phyloP scores from a whole-genome alignment of 2,329 filamentous ascomycete genomes.

The Xylariaceae sp. region DNA sequence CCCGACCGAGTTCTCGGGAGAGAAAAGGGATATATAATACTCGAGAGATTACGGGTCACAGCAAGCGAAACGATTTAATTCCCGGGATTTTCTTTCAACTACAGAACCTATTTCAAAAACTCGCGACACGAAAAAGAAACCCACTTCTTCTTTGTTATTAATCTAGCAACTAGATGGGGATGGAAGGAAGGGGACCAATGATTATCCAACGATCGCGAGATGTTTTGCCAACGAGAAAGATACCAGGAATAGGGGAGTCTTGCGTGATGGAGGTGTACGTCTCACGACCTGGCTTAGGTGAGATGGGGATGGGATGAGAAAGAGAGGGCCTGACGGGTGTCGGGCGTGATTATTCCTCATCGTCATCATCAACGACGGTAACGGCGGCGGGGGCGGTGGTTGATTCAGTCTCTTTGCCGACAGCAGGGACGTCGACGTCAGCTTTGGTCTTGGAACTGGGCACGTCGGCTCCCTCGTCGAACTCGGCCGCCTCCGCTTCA shows the following conservation, averaged over 20 bases:
- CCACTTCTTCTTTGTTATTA: not conserved
- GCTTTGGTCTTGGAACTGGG: slow-evolving; percentile 27
- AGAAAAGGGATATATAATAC: not conserved
- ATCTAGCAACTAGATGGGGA: slow-evolving; percentile 9
- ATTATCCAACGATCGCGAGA: not conserved
- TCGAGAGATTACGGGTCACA: not conserved
- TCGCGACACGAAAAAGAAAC: not conserved
- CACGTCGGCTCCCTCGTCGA: slow-evolving; percentile 23
- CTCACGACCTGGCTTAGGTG: not conserved
- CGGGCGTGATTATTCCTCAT: slow-evolving; percentile 23
- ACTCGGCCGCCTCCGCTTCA: slow-evolving; percentile 11
- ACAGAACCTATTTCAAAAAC: not conserved
- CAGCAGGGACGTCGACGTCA: slow-evolving; percentile 25
- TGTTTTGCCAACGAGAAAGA: not conserved
- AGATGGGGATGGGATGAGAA: too few species aligned
- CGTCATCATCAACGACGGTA: slow-evolving; percentile 23
- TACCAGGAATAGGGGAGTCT: not conserved
- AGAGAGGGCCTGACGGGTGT: not conserved
- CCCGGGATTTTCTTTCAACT: not conserved
- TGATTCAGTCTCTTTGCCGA: slow-evolving; percentile 17
- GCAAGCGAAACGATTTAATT: not conserved
- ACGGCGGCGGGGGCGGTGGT: slow-evolving; percentile 14
- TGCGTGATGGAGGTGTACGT: not conserved
- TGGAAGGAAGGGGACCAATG: not conserved
- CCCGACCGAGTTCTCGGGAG: not conserved